Evolutionary conservation across 768 basidiomycete genomes (phyloP).

Genomic region (Clathrus columnatus): DNA sequence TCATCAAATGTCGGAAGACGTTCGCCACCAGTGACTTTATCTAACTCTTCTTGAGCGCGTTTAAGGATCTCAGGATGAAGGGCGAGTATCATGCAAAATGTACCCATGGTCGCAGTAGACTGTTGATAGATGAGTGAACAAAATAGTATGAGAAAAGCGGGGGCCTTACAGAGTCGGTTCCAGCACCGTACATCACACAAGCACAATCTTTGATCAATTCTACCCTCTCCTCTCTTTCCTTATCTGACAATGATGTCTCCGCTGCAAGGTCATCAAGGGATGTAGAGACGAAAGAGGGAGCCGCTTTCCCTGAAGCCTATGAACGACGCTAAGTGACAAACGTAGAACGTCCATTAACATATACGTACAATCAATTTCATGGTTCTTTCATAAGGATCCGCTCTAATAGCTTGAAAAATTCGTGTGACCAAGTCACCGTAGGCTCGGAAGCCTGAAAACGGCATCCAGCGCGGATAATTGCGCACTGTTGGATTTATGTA

Average conservation of each 20-base stretch:
- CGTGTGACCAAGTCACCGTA: not conserved
- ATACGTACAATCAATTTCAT: not conserved
- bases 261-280: conserved; percentile 2
- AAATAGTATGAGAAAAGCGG: not conserved
- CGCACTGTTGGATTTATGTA: not conserved
- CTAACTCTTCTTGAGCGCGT: conserved; percentile 14
- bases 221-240: not conserved
- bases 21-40: conserved; percentile 5
- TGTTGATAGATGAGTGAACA: not conserved
- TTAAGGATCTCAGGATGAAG: conserved; percentile 11
- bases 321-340: not conserved
- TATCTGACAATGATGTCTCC: not conserved
- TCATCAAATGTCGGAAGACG: conserved; percentile 11
- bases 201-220: conserved; percentile 7
- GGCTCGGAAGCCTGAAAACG: conserved; percentile 1
- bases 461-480: conserved; percentile 5
- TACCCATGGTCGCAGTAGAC: conserved; percentile 4
- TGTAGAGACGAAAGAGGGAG: conserved; percentile 3
- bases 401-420: not conserved
- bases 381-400: conserved; percentile 1
- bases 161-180: not conserved
- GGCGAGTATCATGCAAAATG: conserved; percentile 1
- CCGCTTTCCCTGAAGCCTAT: not conserved
- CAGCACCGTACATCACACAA: not conserved
- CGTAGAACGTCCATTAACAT: not conserved